These are phyloP conservation scores for Paramecium sonneborni DNA, from an alignment of 73 alveolate genomes.

Conservation along the genomic window DNA sequence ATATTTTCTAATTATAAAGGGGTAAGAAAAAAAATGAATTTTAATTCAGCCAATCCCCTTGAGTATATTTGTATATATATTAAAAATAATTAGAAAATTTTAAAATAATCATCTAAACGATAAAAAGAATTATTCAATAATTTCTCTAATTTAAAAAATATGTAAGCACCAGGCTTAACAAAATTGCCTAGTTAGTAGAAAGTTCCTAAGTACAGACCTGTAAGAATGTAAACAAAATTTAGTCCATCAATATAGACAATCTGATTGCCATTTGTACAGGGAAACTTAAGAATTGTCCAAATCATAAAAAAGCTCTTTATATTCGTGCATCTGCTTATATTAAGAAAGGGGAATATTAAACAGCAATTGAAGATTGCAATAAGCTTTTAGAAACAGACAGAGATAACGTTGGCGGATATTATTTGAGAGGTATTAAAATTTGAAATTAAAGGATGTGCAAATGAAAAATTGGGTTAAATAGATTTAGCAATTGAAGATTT, in stretches of 20 bases:
- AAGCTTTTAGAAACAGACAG: conserved; percentile 73
- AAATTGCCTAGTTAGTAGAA: neutral
- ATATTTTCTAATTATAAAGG: no score
- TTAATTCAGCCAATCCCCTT: no score
- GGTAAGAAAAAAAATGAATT: neutral
- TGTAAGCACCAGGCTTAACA: conserved; percentile 16
- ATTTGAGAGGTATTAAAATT: conserved; percentile 72
- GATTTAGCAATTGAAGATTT: conserved; percentile 90
- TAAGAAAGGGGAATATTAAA: conserved; percentile 72
- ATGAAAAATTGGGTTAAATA: conserved; percentile 80
- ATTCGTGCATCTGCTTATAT: conserved; percentile 81
- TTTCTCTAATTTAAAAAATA: neutral
- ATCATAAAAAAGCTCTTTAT: conserved; percentile 83
- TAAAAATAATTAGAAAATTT: neutral
- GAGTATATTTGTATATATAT: no score
- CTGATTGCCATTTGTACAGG: conserved; percentile 78
- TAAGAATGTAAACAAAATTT: neutral
- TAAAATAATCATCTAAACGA: neutral
- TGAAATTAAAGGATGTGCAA: conserved; percentile 75
- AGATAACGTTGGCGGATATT: conserved; percentile 84
- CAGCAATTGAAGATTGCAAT: conserved; percentile 84
- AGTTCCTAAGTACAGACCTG: conserved; percentile 44
- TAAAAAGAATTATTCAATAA: neutral
- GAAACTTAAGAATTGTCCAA: conserved; percentile 74
- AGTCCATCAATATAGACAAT: conserved; percentile 83